A percentile compares a stretch with the other conserved stretches of the same genome.
Conservation (phyloP, 345 rosid species). For the Lagerstroemia speciosa region DNA sequence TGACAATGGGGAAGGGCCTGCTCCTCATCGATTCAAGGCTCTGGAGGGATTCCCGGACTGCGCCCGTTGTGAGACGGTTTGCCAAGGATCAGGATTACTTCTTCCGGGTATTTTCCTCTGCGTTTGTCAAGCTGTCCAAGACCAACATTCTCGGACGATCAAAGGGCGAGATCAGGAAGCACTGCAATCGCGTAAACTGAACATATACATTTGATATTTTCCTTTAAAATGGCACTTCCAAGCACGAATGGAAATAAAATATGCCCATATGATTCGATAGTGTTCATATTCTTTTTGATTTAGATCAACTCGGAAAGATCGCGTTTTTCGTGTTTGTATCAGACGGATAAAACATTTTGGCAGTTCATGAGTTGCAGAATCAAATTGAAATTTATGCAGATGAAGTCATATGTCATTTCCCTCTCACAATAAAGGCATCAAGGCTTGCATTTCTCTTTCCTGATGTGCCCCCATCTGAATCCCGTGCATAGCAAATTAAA, state of each 20-base stretch:
- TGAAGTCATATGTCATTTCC: constrained; percentile 4
- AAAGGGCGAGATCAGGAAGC: constrained; percentile 17
- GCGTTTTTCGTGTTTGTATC: neutral
- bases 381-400: neutral
- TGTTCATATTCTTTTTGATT: too few species aligned
- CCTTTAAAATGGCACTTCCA: neutral
- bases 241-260: too few species aligned
- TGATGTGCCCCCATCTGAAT: neutral
- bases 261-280: too few species aligned
- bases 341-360: neutral
- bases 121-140: constrained; percentile 19
- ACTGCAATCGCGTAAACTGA: constrained; percentile 15
- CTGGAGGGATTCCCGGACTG: constrained; percentile 18
- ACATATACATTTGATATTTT: neutral
- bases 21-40: constrained; percentile 14
- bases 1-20: constrained; percentile 13
- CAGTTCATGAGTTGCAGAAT: neutral
- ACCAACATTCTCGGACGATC: constrained; percentile 2
- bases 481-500: neutral
- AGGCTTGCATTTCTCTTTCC: neutral
- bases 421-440: neutral
- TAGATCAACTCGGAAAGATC: neutral
- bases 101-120: constrained; percentile 14
- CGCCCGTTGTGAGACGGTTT: constrained; percentile 8
- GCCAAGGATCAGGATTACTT: constrained; percentile 11